Evolutionary conservation across 192 early-diverging fungal species (phyloP).

Genomic region (Funneliformis mosseae): DNA sequence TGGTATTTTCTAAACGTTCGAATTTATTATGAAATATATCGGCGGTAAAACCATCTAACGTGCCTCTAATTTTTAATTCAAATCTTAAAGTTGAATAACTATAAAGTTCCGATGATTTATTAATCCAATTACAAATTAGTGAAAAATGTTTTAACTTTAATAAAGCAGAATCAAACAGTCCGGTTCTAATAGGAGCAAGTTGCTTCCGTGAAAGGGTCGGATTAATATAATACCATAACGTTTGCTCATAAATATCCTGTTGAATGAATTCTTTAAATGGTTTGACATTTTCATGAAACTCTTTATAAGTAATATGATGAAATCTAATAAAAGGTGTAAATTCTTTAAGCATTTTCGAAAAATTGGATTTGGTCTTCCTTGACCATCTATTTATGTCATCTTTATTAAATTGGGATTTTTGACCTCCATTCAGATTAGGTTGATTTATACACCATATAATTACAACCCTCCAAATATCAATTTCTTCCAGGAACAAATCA

Average conservation of each 20-base stretch:
- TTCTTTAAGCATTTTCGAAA: neutral
- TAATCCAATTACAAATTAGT: neutral
- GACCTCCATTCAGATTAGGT: neutral
- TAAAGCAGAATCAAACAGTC: neutral
- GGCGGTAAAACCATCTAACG: neutral
- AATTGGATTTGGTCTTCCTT: neutral
- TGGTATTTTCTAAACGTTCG: neutral
- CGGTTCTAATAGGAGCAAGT: neutral
- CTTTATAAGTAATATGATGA: neutral
- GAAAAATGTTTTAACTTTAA: neutral
- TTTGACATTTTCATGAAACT: neutral
- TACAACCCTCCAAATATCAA: neutral
- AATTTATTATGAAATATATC: neutral
- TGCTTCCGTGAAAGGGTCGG: neutral
- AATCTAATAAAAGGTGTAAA: slow-evolving; percentile 2
- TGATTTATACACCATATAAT: neutral
- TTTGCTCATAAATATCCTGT: neutral
- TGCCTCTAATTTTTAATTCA: neutral
- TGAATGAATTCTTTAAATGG: neutral
- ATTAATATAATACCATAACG: slow-evolving; percentile 1
- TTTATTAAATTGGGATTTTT: neutral
- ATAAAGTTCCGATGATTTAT: neutral
- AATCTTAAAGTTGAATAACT: neutral
- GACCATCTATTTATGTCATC: neutral
- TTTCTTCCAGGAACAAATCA: neutral